These are phyloP conservation scores for Amanita rubescens DNA, from an alignment of 768 basidiomycete genomes.

Conservation along the genomic window DNA sequence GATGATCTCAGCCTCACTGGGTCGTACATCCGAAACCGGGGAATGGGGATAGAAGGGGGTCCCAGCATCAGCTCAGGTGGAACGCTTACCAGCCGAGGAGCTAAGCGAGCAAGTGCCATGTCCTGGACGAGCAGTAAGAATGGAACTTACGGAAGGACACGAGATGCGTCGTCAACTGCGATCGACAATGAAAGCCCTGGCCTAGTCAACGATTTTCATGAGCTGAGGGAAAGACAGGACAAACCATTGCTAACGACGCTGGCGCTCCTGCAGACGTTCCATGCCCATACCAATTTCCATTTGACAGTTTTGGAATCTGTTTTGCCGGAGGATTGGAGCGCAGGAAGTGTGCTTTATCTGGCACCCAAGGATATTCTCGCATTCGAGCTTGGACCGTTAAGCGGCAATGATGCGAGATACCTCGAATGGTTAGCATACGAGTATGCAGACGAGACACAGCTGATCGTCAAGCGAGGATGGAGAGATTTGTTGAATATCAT, in stretches of 20 bases:
- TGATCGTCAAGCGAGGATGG: constrained; percentile 43
- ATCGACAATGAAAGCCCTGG: constrained; percentile 11
- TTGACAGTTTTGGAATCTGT: constrained; percentile 38
- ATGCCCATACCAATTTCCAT: constrained; percentile 55
- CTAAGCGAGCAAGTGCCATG: constrained; percentile 41
- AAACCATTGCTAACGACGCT: constrained; percentile 40
- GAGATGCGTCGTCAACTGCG: constrained; percentile 25
- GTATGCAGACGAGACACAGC: constrained; percentile 41
- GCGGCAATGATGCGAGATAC: constrained; percentile 62
- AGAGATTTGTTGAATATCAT: constrained; percentile 39
- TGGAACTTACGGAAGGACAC: constrained; percentile 19
- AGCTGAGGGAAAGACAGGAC: constrained; percentile 20
- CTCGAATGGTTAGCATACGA: constrained; percentile 71
- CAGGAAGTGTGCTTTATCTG: constrained; percentile 32
- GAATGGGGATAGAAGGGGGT: constrained; percentile 68
- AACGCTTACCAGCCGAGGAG: constrained; percentile 27
- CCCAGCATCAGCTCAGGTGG: constrained; percentile 27
- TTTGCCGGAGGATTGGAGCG: constrained; percentile 14
- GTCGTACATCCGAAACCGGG: constrained; percentile 46
- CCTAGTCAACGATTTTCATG: constrained; percentile 13
- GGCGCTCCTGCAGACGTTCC: constrained; percentile 60
- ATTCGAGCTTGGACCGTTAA: constrained; percentile 71
- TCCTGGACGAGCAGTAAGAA: constrained; percentile 38
- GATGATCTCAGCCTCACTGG: constrained; percentile 43
- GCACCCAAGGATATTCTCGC: constrained; percentile 56